Base-by-base conservation (phyloP, 768 basidiomycete genomes). In the Serpula lacrymans region DNA sequence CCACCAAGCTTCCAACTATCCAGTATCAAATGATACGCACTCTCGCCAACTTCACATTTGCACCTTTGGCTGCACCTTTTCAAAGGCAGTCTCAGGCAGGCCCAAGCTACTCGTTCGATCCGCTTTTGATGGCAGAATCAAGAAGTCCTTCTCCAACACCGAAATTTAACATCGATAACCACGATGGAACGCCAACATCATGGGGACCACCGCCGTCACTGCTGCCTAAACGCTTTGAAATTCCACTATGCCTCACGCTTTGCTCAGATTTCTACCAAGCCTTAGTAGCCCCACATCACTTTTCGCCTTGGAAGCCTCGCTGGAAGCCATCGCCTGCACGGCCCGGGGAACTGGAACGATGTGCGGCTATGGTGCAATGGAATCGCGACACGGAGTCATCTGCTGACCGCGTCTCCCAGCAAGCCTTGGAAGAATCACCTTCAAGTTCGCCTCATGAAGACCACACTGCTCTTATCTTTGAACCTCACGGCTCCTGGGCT, bases 401-500 rank as follows among this genome's bases (percentile, higher is more conserved):
- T n/a, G n/a, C 57, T 25, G 36, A 27, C 6, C 25, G 27, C 10
- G 12, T 20, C 25, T 18, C 34, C 16, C 3, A 12, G 7, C 42
- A 12, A 30, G n/a, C n/a, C n/a, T n/a, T n/a, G n/a, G 8, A 26
- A 37, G 8, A 35, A 37, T 28, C 27, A 28, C 27, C 27, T n/a
- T n/a, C 27, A 28, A 28, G 9, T 28, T 28, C n/a, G n/a, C 27
- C 27, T n/a, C 31, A n/a, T 7, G n/a, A 33, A n/a, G 31, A 33
- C 31, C 6, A 6, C 17, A 18, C 28, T 24, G 11, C 29, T 6
- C 55, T 51, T 30, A 41, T 62, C 17, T 62, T 62, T 25, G 34
- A 42, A 21, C 62, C 60, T n/a, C 60, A 63, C n/a, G 60, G 60
- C 28, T 49, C 33, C 2, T 62, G 55, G 52, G 53, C 58, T 1